Base-by-base conservation (phyloP, 2,329 filamentous ascomycete genomes). In the Mycosphaerella sp. region DNA sequence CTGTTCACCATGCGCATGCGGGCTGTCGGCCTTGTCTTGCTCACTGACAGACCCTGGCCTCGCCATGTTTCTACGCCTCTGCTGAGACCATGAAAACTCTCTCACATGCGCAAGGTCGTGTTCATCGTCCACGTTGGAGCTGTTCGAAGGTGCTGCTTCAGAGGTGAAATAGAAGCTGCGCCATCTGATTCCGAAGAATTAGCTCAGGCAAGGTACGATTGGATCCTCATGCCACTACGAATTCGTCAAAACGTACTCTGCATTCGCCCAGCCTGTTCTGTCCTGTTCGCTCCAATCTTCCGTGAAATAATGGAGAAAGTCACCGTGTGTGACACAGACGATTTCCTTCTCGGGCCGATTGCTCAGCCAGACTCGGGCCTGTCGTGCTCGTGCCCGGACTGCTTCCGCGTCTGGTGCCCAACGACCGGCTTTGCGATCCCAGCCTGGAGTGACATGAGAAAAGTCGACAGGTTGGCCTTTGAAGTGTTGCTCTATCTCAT, bases 241-340 rank as follows among this genome's bases (percentile, higher is more conserved):
- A n/a, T n/a, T n/a, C n/a, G n/a, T n/a, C n/a, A 10, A 30, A 9
- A 48, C 37, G 65, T 75, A 83, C 69, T 90, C 86, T 46, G 84
- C 84, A 66, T 90, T 90, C 7, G 68, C 64, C 87, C 86, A 90
- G 5, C 80, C 84, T 8, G 86, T 89, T 35, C 83, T 75, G 42
- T 72, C 73, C 61, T 61, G 77, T 37, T 82, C 85, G 48, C 81
- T 75, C 81, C 84, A 94, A 63, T 95, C 89, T 59, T 89, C 80
- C 0, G 87, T 93, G 56, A 95, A 72, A 62, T 88, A 94, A 67
- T 95, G 89, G 62, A 95, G 66, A 60, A 90, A 86, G 1, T 86
- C 45, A 57, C 89, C 89, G 62, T 95, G 89, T 2, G 87, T 85
- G 6, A 94, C 87, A 1, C 89, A 76, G 0, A 85, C 81, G 25